These are phyloP conservation scores for Rhodotorula sp. DNA, from an alignment of 1,284 basidiomycete species.

Conservation along the genomic window DNA sequence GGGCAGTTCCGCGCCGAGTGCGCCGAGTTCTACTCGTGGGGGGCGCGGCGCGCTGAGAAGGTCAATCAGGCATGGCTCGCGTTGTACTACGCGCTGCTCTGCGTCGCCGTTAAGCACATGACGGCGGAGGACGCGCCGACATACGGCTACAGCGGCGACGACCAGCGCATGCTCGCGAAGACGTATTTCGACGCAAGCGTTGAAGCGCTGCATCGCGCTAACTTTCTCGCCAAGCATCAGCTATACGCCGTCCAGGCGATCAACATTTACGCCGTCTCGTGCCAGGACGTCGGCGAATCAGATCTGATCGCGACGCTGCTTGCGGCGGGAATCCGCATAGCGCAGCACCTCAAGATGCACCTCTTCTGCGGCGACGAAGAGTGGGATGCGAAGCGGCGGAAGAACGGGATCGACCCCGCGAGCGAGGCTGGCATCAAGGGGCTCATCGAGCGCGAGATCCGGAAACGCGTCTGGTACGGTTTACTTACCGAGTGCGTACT, in stretches of 20 bases:
- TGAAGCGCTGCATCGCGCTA: conserved; percentile 26
- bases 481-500: conserved; percentile 29
- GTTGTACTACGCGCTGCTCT: conserved; percentile 33
- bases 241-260: conserved; percentile 34
- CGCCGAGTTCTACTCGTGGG: conserved; percentile 30
- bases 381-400: conserved; percentile 30
- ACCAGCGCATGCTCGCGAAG: conserved; percentile 15
- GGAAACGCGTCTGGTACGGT: conserved; percentile 39
- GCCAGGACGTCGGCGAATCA: conserved; percentile 31
- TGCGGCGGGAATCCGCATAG: conserved; percentile 34
- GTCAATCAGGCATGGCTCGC: conserved; percentile 40
- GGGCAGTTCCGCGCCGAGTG: conserved; percentile 27
- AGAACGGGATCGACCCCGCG: conserved; percentile 32
- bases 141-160: conserved; percentile 1
- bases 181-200: conserved; percentile 36
- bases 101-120: conserved; percentile 39
- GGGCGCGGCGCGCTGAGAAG: conserved; percentile 8
- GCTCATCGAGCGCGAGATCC: conserved; percentile 35
- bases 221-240: conserved; percentile 38
- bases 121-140: conserved; percentile 4
- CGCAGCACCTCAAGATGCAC: conserved; percentile 37
- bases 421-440: conserved; percentile 31
- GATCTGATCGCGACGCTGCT: conserved; percentile 40
- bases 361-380: conserved; percentile 31
- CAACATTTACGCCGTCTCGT: conserved; percentile 29